These are phyloP conservation scores for Skeletonema marinoi DNA, from an alignment of 108 stramenopile genomes.

Conservation along the genomic window DNA sequence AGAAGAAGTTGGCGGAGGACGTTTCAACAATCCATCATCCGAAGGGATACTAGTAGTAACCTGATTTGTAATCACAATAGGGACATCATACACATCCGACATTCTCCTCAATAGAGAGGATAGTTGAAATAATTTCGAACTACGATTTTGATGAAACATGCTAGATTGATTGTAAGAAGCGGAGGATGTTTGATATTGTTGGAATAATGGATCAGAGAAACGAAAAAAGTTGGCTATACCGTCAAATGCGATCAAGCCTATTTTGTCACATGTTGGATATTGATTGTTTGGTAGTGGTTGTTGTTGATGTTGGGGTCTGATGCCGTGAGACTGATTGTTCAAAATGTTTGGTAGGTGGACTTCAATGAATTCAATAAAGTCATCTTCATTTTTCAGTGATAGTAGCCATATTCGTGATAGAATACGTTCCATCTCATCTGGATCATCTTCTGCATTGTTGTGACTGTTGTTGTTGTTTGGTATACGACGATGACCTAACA, in stretches of 20 bases:
- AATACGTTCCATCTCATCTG: not conserved
- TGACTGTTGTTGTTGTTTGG: not conserved
- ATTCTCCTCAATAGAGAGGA: constrained; percentile 52
- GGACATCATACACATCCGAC: constrained; percentile 49
- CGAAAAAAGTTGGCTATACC: constrained; percentile 73
- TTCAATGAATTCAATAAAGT: constrained; percentile 30
- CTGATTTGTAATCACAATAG: constrained; percentile 71
- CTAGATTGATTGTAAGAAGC: not conserved
- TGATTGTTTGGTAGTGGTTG: constrained; percentile 4
- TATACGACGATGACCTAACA: not conserved
- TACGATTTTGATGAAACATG: constrained; percentile 30
- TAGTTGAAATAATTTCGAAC: constrained; percentile 43
- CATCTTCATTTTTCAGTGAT: constrained; percentile 34
- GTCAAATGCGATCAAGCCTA: constrained; percentile 62
- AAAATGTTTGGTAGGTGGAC: constrained; percentile 15
- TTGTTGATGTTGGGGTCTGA: not conserved
- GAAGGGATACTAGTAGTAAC: constrained; percentile 38
- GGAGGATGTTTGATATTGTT: not conserved
- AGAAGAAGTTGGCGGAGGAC: not conserved
- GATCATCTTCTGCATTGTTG: not conserved
- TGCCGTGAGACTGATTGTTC: not conserved
- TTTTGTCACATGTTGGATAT: constrained; percentile 13
- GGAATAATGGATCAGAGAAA: constrained; percentile 32
- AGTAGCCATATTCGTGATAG: constrained; percentile 27
- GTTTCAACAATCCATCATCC: not conserved